These are phyloP conservation scores for Backusella parvicylindrica DNA, from an alignment of 192 early-diverging fungal species.

Conservation along the genomic window DNA sequence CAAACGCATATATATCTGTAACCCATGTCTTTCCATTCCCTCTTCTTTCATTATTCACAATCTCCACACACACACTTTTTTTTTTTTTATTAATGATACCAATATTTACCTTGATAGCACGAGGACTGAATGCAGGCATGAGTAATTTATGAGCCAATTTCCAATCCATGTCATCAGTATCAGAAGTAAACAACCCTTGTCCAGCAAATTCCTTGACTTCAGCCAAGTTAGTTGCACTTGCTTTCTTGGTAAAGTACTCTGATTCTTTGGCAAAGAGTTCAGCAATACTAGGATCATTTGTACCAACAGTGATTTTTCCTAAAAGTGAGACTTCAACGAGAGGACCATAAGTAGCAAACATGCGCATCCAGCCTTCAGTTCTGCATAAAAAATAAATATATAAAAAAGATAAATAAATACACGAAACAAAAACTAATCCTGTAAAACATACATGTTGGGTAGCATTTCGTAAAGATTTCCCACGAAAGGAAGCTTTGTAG, in stretches of 20 bases:
- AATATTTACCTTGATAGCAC: constrained; percentile 27
- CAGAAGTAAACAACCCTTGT: constrained; percentile 50
- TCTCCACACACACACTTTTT: too few species aligned
- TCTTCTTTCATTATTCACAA: background rate
- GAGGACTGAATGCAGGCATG: constrained; percentile 54
- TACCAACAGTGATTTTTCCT: constrained; percentile 18
- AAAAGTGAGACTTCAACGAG: constrained; percentile 27
- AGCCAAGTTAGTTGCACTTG: constrained; percentile 15
- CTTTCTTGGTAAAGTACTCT: constrained; percentile 54
- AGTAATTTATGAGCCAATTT: constrained; percentile 53
- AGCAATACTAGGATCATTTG: constrained; percentile 41
- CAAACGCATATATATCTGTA: background rate
- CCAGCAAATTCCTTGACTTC: constrained; percentile 45
- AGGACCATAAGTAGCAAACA: constrained; percentile 41
- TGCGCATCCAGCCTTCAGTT: constrained; percentile 8
- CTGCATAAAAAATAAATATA: background rate
- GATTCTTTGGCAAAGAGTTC: constrained; percentile 40
- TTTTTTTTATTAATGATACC: background rate
- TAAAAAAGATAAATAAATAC: background rate
- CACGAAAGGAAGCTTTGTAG: constrained; percentile 25
- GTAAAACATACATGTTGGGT: constrained; percentile 32
- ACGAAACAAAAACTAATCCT: background rate
- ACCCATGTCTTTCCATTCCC: background rate
- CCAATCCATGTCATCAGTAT: constrained; percentile 50
- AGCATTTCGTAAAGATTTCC: constrained; percentile 32